phyloP scores from a whole-genome alignment of 306 rosid genomes.

The apple (Malus domestica) region ASM211411v1 NC_041795.1:21895001-21895500 shows the following conservation, averaged over 20 bases:
- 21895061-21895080: conserved; percentile 53
- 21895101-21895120: background rate
- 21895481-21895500: background rate
- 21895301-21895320: conserved; percentile 89
- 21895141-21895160: background rate
- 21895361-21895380: conserved; percentile 82
- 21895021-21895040: background rate
- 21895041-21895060: conserved; percentile 49
- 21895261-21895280: conserved; percentile 78
- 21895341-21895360: conserved; percentile 77
- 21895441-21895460: conserved; percentile 10
- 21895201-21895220: conserved; percentile 48
- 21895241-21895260: conserved; percentile 83
- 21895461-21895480: background rate
- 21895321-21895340: conserved; percentile 80
- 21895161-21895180: background rate
- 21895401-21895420: conserved; percentile 83
- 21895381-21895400: conserved; percentile 73
- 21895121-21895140: conserved; percentile 1
- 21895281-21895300: conserved; percentile 76
- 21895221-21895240: conserved; percentile 53
- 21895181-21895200: background rate
- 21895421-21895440: conserved; percentile 55
- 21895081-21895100: conserved; percentile 38
- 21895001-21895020: background rate